These are phyloP conservation scores for Cyberlindnera japonica DNA, from an alignment of 805 yeast genomes.

Conservation along the genomic window DNA sequence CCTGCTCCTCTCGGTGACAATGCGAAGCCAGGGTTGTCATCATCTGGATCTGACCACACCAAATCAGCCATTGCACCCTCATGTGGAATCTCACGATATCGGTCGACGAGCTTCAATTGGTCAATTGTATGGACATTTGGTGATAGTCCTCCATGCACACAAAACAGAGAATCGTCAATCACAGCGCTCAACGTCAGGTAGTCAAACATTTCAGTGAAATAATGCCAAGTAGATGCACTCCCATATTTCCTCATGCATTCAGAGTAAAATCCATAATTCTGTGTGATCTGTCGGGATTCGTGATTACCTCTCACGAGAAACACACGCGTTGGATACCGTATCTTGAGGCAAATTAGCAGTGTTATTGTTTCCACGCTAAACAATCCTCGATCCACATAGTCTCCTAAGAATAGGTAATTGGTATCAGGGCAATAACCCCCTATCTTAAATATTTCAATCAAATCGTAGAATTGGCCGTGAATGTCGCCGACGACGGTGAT, in stretches of 20 bases:
- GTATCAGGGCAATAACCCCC: slow-evolving; percentile 95
- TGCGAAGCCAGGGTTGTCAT: slow-evolving; percentile 70
- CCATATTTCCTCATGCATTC: slow-evolving; percentile 93
- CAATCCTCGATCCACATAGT: slow-evolving; percentile 93
- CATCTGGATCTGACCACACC: slow-evolving; percentile 98
- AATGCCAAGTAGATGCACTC: slow-evolving; percentile 73
- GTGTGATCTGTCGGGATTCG: slow-evolving; percentile 94
- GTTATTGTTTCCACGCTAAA: slow-evolving; percentile 92
- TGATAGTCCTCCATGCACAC: slow-evolving; percentile 95
- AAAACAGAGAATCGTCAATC: slow-evolving; percentile 84
- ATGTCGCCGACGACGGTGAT: slow-evolving; percentile 96
- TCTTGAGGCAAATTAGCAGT: slow-evolving; percentile 72
- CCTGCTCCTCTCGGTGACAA: slow-evolving; percentile 97
- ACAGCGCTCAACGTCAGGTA: slow-evolving; percentile 85
- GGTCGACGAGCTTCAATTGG: slow-evolving; percentile 83
- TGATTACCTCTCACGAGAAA: slow-evolving; percentile 90
- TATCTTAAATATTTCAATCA: slow-evolving; percentile 85
- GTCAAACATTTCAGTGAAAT: slow-evolving; percentile 91
- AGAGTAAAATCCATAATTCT: slow-evolving; percentile 93
- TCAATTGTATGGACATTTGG: slow-evolving; percentile 94
- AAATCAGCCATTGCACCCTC: slow-evolving; percentile 99
- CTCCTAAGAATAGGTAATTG: slow-evolving; percentile 89
- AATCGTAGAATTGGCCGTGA: slow-evolving; percentile 95
- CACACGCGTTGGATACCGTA: slow-evolving; percentile 84
- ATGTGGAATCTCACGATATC: slow-evolving; percentile 94